Evolutionary conservation across 2,329 filamentous ascomycete species (phyloP).

Genomic region (Aspergillus arachidicola): DNA sequence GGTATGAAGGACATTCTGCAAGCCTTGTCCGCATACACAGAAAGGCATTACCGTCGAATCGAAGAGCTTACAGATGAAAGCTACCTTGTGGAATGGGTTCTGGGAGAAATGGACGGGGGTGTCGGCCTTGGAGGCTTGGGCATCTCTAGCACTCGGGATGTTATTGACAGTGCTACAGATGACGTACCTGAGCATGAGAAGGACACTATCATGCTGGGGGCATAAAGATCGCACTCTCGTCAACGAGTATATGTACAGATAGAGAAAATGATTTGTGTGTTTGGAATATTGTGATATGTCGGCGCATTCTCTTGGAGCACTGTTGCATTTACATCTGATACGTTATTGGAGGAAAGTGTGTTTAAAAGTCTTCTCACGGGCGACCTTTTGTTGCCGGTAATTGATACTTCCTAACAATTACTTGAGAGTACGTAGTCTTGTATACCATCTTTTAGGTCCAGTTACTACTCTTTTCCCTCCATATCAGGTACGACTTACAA

Average conservation of each 20-base stretch:
- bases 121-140: constrained; percentile 41
- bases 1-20: constrained; percentile 82
- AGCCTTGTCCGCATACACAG: constrained; percentile 86
- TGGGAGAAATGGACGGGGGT: constrained; percentile 86
- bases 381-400: constrained; percentile 6
- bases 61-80: constrained; percentile 93
- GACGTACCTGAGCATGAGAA: constrained; percentile 35
- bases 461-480: neutral
- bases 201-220: constrained; percentile 44
- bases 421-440: neutral
- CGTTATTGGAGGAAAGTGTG: constrained; percentile 9
- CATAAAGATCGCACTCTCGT: constrained; percentile 20
- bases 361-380: constrained; percentile 19
- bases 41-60: constrained; percentile 85
- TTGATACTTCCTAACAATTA: neutral
- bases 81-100: constrained; percentile 89
- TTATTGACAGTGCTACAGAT: constrained; percentile 15
- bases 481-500: neutral
- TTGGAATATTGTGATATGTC: constrained; percentile 13
- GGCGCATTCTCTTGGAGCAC: constrained; percentile 25
- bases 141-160: constrained; percentile 22
- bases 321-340: constrained; percentile 21
- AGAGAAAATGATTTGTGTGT: constrained; percentile 18
- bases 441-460: neutral
- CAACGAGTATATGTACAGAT: constrained; percentile 24